phyloP scores from a whole-genome alignment of 2,329 filamentous ascomycete species.

The Trichoderma gracile region DNA sequence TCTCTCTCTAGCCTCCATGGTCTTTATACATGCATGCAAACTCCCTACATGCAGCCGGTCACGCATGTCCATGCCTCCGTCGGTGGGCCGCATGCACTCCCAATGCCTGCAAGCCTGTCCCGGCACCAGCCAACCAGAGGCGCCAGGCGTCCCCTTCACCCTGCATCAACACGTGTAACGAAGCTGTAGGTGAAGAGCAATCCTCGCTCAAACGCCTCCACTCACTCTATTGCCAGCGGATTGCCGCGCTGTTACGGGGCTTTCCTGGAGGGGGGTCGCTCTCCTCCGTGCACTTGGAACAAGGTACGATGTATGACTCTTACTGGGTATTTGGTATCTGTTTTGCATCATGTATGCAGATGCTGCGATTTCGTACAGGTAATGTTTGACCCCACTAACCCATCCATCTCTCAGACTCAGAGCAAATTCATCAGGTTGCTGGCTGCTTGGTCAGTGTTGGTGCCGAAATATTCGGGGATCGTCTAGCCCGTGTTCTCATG shows the following conservation, averaged over 20 bases:
- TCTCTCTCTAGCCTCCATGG: not conserved
- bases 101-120: not conserved
- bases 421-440: conserved; percentile 25
- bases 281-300: not conserved
- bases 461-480: conserved; percentile 3
- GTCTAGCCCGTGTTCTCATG: not conserved
- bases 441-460: conserved; percentile 31
- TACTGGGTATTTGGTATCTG: not conserved
- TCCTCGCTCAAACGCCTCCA: not conserved
- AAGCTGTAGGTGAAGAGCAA: conserved; percentile 13
- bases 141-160: not conserved
- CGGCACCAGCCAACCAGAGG: conserved; percentile 10
- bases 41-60: conserved; percentile 8
- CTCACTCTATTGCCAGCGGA: conserved; percentile 17
- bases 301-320: not conserved
- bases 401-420: not conserved
- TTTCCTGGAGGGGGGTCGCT: too few species aligned
- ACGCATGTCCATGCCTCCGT: conserved; percentile 18
- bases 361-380: not conserved
- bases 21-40: not conserved
- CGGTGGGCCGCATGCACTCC: conserved; percentile 5
- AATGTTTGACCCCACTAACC: not conserved
- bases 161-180: conserved; percentile 24
- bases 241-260: not conserved
- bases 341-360: too few species aligned